These are phyloP conservation scores for Ustilago vetiveriae DNA, from an alignment of 1,284 basidiomycete genomes.

Conservation along the genomic window DNA sequence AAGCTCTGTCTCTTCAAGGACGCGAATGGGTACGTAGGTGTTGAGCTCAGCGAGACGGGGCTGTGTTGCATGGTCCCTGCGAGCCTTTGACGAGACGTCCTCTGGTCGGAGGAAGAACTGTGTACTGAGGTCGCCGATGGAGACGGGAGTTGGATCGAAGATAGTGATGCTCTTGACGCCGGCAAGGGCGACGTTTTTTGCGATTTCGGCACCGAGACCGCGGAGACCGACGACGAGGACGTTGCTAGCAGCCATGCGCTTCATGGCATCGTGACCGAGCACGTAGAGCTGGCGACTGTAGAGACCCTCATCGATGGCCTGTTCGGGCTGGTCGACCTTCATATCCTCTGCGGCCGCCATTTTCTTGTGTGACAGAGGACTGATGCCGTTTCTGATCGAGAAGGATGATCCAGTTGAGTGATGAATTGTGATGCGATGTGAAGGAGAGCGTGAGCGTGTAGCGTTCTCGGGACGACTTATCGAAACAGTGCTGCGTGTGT, in stretches of 20 bases:
- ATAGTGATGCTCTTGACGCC: slow-evolving; percentile 98
- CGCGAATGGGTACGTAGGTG: slow-evolving; percentile 90
- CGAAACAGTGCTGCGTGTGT: no score
- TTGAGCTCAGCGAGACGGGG: slow-evolving; percentile 95
- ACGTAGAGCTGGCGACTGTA: slow-evolving; percentile 67
- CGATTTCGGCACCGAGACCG: slow-evolving; percentile 95
- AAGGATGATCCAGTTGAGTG: background rate
- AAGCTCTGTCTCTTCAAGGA: slow-evolving; percentile 68
- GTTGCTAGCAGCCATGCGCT: slow-evolving; percentile 96
- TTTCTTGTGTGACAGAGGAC: slow-evolving; percentile 1
- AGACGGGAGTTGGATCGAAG: slow-evolving; percentile 89
- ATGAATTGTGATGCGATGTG: background rate
- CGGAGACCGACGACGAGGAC: slow-evolving; percentile 92
- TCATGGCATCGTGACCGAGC: slow-evolving; percentile 79
- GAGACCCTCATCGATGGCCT: slow-evolving; percentile 58
- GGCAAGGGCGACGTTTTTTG: slow-evolving; percentile 94
- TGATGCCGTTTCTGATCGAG: background rate
- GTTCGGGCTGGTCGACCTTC: slow-evolving; percentile 52
- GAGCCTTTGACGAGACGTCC: slow-evolving; percentile 77
- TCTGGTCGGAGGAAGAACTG: slow-evolving; percentile 92
- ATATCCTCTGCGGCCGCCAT: slow-evolving; percentile 47
- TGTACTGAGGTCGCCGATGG: slow-evolving; percentile 87
- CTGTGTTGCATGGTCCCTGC: slow-evolving; percentile 83
- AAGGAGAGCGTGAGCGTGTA: no score
- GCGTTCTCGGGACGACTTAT: no score